A percentile compares a stretch with the other conserved stretches of the same genome.
These are phyloP conservation scores for Citrus australasica DNA, from an alignment of 345 rosid genomes.

Conservation along the genomic window DNA sequence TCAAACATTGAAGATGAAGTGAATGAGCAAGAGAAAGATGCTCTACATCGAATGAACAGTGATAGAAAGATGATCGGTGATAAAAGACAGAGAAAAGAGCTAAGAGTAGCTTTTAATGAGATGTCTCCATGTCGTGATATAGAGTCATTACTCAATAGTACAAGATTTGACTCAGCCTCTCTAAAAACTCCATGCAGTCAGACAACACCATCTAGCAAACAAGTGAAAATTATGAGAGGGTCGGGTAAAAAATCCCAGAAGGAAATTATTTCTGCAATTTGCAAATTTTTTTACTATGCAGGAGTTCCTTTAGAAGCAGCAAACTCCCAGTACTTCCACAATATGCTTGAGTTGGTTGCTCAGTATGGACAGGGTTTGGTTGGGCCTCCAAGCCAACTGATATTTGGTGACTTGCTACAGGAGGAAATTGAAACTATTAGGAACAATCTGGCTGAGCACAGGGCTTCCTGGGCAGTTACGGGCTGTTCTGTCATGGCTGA, in stretches of 20 bases:
- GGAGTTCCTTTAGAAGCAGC: constrained; percentile 55
- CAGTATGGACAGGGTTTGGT: constrained; percentile 48
- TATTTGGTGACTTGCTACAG: constrained; percentile 46
- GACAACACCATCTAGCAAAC: constrained; percentile 23
- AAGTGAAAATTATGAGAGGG: constrained; percentile 25
- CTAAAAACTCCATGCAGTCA: constrained; percentile 25
- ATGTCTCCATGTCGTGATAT: constrained; percentile 20
- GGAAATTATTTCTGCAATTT: constrained; percentile 53
- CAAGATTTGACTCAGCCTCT: constrained; percentile 38
- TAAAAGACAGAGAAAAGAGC: constrained; percentile 18
- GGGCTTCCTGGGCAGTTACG: constrained; percentile 47
- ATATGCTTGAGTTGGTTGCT: constrained; percentile 59
- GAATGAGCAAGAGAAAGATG: constrained; percentile 28
- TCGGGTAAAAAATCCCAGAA: constrained; percentile 34
- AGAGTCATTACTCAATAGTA: constrained; percentile 29
- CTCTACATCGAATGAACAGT: constrained; percentile 13
- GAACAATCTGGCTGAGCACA: constrained; percentile 33
- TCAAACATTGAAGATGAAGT: constrained; percentile 37
- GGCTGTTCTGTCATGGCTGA: constrained; percentile 62
- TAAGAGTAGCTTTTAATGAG: constrained; percentile 11
- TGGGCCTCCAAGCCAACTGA: constrained; percentile 41
- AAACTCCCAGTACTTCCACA: constrained; percentile 52
- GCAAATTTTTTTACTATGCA: constrained; percentile 59
- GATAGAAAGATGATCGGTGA: constrained; percentile 22
- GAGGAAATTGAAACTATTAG: constrained; percentile 44